Conservation (phyloP, 75 land plant genomes). For the Pinus taeda region DNA sequence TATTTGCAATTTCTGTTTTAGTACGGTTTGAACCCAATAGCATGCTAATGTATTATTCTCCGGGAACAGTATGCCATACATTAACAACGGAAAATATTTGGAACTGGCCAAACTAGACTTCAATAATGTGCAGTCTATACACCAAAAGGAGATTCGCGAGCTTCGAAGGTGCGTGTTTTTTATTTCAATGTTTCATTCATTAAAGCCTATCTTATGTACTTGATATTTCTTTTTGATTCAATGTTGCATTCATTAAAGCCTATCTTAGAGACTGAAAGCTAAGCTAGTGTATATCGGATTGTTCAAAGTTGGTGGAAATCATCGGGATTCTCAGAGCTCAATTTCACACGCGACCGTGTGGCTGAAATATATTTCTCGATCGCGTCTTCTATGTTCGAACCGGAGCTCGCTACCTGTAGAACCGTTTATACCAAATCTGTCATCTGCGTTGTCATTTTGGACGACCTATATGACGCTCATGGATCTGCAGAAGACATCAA, state of each 20-base stretch:
- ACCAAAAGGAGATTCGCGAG: constrained; percentile 24
- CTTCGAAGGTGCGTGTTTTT: background rate
- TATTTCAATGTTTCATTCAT: too few relatives aligned
- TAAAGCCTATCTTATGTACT: too few relatives aligned
- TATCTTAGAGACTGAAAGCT: too few relatives aligned
- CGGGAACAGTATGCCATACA: constrained; percentile 37
- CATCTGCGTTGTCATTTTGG: constrained; percentile 1
- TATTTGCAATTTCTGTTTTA: background rate
- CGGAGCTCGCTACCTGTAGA: constrained; percentile 7
- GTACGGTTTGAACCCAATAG: too few relatives aligned
- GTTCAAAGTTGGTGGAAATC: constrained; percentile 18
- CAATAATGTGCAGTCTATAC: constrained; percentile 33
- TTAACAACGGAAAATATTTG: constrained; percentile 35
- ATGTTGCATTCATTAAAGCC: too few relatives aligned
- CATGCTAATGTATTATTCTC: too few relatives aligned
- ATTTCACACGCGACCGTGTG: background rate
- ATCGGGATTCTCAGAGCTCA: background rate
- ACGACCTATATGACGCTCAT: constrained; percentile 10
- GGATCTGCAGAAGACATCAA: constrained; percentile 10
- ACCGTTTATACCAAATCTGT: constrained; percentile 14
- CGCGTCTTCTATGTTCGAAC: constrained; percentile 16
- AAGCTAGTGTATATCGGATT: too few relatives aligned
- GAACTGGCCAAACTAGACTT: constrained; percentile 50
- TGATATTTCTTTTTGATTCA: too few relatives aligned
- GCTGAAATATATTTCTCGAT: constrained; percentile 10